phyloP scores from a whole-genome alignment of 305 asterid genomes.

The Ilex paraguariensis region DNA sequence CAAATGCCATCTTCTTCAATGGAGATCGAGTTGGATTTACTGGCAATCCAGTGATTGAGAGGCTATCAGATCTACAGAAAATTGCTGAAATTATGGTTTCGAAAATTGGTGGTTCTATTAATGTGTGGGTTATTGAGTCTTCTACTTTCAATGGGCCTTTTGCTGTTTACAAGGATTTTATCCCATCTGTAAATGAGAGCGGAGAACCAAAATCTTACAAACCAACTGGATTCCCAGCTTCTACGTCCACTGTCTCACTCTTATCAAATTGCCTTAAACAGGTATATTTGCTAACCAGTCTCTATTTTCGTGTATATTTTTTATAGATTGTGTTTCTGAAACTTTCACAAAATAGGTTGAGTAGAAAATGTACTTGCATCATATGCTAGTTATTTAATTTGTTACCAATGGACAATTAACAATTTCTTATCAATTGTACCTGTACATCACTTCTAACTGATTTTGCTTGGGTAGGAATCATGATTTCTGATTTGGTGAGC shows the following conservation, averaged over 20 bases:
- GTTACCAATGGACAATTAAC: no score
- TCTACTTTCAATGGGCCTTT: constrained; percentile 75
- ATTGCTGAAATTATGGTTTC: constrained; percentile 75
- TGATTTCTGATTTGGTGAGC: neutral
- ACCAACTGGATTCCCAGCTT: constrained; percentile 80
- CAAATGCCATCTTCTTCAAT: constrained; percentile 76
- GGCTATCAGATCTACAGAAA: constrained; percentile 67
- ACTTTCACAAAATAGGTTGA: no score
- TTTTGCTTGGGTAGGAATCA: no score
- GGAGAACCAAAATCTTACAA: constrained; percentile 88
- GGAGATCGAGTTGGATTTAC: constrained; percentile 85
- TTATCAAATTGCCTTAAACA: constrained; percentile 66
- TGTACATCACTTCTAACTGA: no score
- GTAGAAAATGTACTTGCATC: no score
- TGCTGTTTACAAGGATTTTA: constrained; percentile 84
- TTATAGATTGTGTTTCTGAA: neutral
- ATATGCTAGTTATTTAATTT: no score
- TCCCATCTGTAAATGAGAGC: constrained; percentile 59
- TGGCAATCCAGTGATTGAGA: constrained; percentile 77
- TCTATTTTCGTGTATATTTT: constrained; percentile 4
- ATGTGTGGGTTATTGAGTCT: constrained; percentile 90
- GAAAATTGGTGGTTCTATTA: constrained; percentile 72
- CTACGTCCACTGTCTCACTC: constrained; percentile 61
- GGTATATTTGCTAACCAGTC: constrained; percentile 30
- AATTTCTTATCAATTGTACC: no score